phyloP scores from a whole-genome alignment of 2,329 filamentous ascomycete species.

The Clarireedia homoeocarpa region DNA sequence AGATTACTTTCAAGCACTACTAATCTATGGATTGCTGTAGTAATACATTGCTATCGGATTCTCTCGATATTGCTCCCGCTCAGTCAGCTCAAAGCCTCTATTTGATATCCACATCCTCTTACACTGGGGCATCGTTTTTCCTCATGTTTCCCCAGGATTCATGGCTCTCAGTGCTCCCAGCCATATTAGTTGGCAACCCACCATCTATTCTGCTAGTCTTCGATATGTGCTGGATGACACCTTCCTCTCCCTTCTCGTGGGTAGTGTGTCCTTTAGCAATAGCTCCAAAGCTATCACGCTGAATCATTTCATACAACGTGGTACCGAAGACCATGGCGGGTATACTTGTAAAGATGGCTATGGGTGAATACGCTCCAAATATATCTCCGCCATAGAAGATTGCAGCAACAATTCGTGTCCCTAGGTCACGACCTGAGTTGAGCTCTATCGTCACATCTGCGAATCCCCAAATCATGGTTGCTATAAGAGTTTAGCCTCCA shows the following conservation, averaged over 20 bases:
- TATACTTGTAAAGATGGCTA: slow-evolving; percentile 47
- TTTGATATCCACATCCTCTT: background rate
- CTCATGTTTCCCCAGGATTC: background rate
- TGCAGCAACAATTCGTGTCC: slow-evolving; percentile 49
- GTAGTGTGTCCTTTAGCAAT: slow-evolving; percentile 40
- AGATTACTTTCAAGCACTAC: too few species aligned
- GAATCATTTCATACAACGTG: slow-evolving; percentile 45
- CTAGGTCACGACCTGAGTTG: slow-evolving; percentile 51
- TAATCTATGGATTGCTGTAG: too few species aligned
- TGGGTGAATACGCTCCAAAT: slow-evolving; percentile 44
- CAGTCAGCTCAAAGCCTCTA: too few species aligned
- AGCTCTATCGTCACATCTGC: slow-evolving; percentile 46
- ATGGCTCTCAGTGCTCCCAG: background rate
- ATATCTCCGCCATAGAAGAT: slow-evolving; percentile 48
- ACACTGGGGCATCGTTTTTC: background rate
- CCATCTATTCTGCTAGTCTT: slow-evolving; percentile 30
- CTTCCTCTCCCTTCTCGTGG: slow-evolving; percentile 45
- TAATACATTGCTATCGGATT: too few species aligned
- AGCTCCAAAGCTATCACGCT: slow-evolving; percentile 44
- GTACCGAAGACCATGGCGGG: slow-evolving; percentile 49
- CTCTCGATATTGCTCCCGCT: too few species aligned
- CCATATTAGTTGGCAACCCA: background rate
- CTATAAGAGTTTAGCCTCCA: slow-evolving; percentile 27
- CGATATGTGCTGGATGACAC: slow-evolving; percentile 36
- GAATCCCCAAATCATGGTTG: slow-evolving; percentile 42